Conservation (phyloP, 371 early-diverging fungal species). For the Cokeromyces recurvatus region DNA sequence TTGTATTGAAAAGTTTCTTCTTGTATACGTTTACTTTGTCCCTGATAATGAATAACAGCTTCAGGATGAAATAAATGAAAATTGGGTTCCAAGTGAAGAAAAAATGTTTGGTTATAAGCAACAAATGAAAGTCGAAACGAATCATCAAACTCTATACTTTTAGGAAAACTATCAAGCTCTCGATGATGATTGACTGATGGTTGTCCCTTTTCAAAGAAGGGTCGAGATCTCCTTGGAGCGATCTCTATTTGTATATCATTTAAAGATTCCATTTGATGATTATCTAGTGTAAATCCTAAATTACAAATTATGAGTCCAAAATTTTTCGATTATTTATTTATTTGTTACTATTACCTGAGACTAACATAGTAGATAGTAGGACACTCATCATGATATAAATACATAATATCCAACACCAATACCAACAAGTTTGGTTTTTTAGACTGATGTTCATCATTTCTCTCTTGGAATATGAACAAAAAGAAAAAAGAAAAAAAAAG, state of each 20-base stretch:
- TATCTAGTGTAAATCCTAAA: neutral
- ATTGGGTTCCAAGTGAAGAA: conserved; percentile 71
- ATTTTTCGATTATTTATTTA: too few species aligned
- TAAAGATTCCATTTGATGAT: conserved; percentile 6
- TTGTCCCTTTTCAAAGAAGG: conserved; percentile 9
- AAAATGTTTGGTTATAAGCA: conserved; percentile 41
- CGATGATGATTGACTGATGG: conserved; percentile 5
- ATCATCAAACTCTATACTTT: conserved; percentile 39
- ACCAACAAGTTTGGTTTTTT: too few species aligned
- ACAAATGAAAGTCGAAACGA: conserved; percentile 48
- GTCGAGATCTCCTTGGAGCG: conserved; percentile 6
- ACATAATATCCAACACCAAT: too few species aligned
- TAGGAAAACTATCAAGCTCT: neutral
- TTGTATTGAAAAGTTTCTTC: neutral
- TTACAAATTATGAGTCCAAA: neutral
- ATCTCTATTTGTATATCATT: conserved; percentile 5
- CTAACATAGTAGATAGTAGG: too few species aligned
- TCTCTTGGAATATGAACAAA: too few species aligned
- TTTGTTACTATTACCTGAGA: too few species aligned
- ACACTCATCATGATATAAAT: too few species aligned
- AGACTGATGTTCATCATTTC: too few species aligned
- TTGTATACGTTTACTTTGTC: conserved; percentile 28
- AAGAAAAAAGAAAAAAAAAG: too few species aligned
- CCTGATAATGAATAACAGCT: conserved; percentile 46
- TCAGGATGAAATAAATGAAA: conserved; percentile 70